These are phyloP conservation scores for Chrysanthemum lavandulifolium DNA, from an alignment of 129 eudicot species.

Conservation along the genomic window DNA sequence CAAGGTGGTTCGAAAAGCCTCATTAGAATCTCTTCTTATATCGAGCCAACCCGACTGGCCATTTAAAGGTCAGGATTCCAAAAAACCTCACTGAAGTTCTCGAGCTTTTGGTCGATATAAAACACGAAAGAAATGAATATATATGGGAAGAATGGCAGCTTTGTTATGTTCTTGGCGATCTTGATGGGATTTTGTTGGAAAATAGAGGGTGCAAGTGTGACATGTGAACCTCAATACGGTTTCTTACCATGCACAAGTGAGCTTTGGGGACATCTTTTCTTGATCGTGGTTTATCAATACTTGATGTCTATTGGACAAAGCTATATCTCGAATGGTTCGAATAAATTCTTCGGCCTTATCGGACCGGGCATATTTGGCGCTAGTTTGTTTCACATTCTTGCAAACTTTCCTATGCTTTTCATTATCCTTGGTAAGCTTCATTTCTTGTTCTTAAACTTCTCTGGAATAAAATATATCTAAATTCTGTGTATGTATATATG, in stretches of 20 bases:
- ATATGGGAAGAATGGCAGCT: not conserved
- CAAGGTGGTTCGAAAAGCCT: not conserved
- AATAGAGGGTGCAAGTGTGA: conserved; percentile 30
- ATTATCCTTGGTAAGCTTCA: conserved; percentile 48
- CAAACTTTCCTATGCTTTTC: conserved; percentile 49
- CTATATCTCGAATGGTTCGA: conserved; percentile 51
- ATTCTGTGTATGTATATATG: not conserved
- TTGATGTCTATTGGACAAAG: conserved; percentile 55
- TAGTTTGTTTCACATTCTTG: conserved; percentile 59
- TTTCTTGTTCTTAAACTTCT: not conserved
- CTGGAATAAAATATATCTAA: not conserved
- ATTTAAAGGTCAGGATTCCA: not conserved
- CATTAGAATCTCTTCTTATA: not conserved
- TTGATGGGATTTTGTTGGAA: conserved; percentile 17
- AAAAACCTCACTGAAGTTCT: not conserved
- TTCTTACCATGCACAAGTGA: conserved; percentile 74
- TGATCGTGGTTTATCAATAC: conserved; percentile 54
- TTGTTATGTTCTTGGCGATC: conserved; percentile 14
- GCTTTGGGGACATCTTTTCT: conserved; percentile 51
- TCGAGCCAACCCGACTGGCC: not conserved
- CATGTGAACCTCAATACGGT: conserved; percentile 64
- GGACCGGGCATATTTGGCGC: conserved; percentile 75
- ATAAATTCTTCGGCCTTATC: conserved; percentile 42
- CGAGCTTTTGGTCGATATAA: not conserved
- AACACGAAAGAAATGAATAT: conserved; percentile 15